Conservation (phyloP, 176 grass and related monocot species). For the Rhynchospora breviuscula region DNA sequence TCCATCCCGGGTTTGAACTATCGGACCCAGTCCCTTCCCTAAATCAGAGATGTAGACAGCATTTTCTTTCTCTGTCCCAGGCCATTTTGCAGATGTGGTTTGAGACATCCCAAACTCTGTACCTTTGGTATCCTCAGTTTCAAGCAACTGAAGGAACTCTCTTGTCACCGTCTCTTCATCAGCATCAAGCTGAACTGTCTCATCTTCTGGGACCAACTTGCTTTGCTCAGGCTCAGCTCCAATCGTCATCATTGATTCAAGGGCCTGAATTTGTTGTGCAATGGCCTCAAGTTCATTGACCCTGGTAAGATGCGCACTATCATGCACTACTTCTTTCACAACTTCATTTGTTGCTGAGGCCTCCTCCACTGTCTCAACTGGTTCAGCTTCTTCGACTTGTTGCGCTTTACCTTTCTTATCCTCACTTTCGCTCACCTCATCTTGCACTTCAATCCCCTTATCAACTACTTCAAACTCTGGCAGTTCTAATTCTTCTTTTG, state of each 20-base stretch:
- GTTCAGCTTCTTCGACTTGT: neutral
- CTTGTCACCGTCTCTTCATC: conserved; percentile 79
- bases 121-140: conserved; percentile 3
- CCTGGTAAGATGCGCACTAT: conserved; percentile 51
- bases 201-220: conserved; percentile 28
- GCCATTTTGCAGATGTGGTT: conserved; percentile 32
- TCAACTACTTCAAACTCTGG: conserved; percentile 86
- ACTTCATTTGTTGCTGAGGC: conserved; percentile 45
- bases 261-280: conserved; percentile 81
- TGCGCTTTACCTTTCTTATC: conserved; percentile 9
- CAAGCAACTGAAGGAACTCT: conserved; percentile 66
- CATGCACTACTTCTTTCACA: conserved; percentile 81
- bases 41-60: conserved; percentile 63
- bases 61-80: neutral
- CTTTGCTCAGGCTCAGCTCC: conserved; percentile 17
- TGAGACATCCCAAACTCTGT: conserved; percentile 11
- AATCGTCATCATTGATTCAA: conserved; percentile 68
- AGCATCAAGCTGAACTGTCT: conserved; percentile 35
- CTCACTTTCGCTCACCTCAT: conserved; percentile 22
- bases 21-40: conserved; percentile 64
- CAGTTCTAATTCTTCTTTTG: conserved; percentile 59
- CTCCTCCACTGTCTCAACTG: conserved; percentile 14
- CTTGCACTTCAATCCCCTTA: conserved; percentile 67
- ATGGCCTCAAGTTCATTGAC: conserved; percentile 82
- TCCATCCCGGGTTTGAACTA: conserved; percentile 79